A percentile compares a stretch with the other conserved stretches of the same genome.
Evolutionary conservation across 129 eudicot species (phyloP).

Genomic region (Flaveria brownii): DNA sequence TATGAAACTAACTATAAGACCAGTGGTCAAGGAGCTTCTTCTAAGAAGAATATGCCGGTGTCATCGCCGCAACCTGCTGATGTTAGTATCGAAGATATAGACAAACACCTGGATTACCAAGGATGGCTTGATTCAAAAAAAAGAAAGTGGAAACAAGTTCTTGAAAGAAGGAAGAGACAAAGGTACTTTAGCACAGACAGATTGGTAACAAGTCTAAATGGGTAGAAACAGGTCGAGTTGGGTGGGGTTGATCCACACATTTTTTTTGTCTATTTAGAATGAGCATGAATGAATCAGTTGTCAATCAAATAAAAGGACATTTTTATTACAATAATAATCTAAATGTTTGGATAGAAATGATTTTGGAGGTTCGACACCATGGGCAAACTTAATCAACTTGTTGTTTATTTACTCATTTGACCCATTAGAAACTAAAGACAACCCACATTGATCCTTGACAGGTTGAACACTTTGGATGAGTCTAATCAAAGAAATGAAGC

Average conservation of each 20-base stretch:
- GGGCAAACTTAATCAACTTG: background rate
- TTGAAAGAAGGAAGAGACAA: conserved; percentile 82
- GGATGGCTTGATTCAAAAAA: conserved; percentile 90
- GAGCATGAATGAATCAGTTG: background rate
- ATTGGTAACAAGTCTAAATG: conserved; percentile 13
- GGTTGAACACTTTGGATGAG: conserved; percentile 52
- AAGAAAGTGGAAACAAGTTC: conserved; percentile 90
- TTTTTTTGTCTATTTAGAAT: background rate
- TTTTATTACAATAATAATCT: background rate
- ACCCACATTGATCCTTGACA: conserved; percentile 22
- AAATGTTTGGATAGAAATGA: background rate
- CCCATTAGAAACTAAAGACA: background rate
- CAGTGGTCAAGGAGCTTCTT: conserved; percentile 31
- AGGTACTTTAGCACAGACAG: conserved; percentile 42
- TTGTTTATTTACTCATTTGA: background rate
- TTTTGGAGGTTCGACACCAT: background rate
- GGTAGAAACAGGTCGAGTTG: background rate
- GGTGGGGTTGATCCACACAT: background rate
- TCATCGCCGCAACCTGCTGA: conserved; percentile 37
- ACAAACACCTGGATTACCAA: conserved; percentile 73
- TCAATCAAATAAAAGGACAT: background rate
- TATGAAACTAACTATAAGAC: conserved; percentile 52
- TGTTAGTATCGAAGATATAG: conserved; percentile 39
- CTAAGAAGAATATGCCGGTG: conserved; percentile 22
- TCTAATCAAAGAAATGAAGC: conserved; percentile 39